These are phyloP conservation scores for Pseudotsuga menziesii DNA, from an alignment of 75 land plant species.

Conservation along the genomic window DNA sequence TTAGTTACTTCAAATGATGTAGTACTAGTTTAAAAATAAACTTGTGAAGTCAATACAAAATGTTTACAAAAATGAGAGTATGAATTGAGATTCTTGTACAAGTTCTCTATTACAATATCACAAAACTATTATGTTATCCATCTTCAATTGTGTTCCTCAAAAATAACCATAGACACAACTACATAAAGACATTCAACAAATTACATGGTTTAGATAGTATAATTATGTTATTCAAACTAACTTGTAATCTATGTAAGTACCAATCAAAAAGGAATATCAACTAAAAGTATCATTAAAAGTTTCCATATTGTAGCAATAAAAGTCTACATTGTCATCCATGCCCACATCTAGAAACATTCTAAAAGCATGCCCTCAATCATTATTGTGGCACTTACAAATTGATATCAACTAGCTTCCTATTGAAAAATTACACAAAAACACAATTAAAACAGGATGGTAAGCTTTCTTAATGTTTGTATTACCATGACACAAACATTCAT, in stretches of 20 bases:
- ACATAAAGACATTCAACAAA: neutral
- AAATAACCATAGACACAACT: neutral
- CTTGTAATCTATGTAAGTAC: too few species aligned
- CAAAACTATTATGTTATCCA: neutral
- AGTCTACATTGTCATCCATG: neutral
- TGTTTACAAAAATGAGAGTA: neutral
- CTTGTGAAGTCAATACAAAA: neutral
- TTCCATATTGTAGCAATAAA: neutral
- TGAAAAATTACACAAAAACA: constrained; percentile 1
- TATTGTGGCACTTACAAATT: neutral
- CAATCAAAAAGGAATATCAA: neutral
- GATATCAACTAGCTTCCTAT: constrained; percentile 1
- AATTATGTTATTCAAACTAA: neutral
- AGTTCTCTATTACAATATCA: neutral
- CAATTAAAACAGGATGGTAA: neutral
- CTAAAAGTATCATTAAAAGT: too few species aligned
- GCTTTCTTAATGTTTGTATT: neutral
- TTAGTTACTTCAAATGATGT: neutral
- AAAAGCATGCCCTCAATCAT: neutral
- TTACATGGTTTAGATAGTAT: neutral
- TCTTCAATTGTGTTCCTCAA: neutral
- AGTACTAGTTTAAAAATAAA: neutral
- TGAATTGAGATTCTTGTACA: neutral
- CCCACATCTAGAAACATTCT: too few species aligned
- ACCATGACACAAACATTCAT: neutral